Base-by-base conservation (phyloP, 768 basidiomycete genomes). In the Tylopilus rubrobrunneus region DNA sequence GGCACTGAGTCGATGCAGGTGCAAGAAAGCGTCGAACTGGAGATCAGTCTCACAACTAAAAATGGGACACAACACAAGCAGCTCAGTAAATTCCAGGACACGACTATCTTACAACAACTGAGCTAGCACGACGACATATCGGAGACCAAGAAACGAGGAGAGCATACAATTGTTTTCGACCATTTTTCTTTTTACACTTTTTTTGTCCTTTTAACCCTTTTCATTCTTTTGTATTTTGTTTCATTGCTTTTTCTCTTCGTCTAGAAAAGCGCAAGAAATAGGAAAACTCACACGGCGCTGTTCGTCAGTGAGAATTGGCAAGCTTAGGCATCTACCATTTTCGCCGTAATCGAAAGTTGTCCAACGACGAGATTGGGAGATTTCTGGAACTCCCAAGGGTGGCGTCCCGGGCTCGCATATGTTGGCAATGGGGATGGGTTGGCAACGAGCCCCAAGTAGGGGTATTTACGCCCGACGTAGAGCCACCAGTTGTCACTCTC, bases 391-490 rank as follows among this genome's bases (percentile, higher is more conserved):
- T 43, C 15, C 50, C 50, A 51, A 9, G 17, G 25, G 23, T 51
- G 23, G 28, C 8, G 42, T 19, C 50, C 50, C 2, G n/a, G 11
- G 5, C 19, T 23, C 25, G 28, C 12, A 25, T 45, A 51, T 27
- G 50, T 45, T 4, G 50, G 50, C 17, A 51, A 43, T 8, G 50
- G 50, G 9, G 43, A 45, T n/a, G 50, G 50, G 50, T 51, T 45
- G 42, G 44, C 33, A 0, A 28, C 1, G 1, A 17, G 3, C 27
- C 50, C 50, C 5, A 45, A 6, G 27, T 51, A 51, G 21, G 49
- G 49, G 7, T 51, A 51, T 7, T 27, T 25, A 9, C 12, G 12
- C 7, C 31, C 42, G 17, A 51, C 49, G 25, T 44, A 51, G 23
- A 51, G 43, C 21, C 40, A 40, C 49, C 49, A 51, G 1, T 17